Evolutionary conservation across 495 filamentous ascomycete species (phyloP).

Genomic region (Thozetella sp.): DNA sequence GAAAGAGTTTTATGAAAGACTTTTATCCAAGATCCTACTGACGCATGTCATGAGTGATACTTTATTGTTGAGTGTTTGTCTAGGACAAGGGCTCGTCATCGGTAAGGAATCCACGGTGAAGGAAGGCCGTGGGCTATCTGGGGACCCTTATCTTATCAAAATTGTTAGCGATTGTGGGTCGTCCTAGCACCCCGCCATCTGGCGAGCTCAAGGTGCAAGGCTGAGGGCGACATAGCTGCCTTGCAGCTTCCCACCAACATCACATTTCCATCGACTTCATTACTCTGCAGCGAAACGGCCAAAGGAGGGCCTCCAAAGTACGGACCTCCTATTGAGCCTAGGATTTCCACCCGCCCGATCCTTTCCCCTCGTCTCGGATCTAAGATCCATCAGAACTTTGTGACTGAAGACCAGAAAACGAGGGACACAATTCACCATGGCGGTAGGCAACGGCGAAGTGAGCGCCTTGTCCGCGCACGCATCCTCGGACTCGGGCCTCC

Average conservation of each 20-base stretch:
- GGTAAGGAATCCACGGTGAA: too few species aligned
- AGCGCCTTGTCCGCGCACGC: constrained; percentile 50
- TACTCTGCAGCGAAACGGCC: not conserved
- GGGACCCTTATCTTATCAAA: constrained; percentile 6
- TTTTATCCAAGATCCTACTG: too few species aligned
- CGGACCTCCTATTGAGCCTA: not conserved
- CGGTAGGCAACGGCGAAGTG: constrained; percentile 1
- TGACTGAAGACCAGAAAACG: not conserved
- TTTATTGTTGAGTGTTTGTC: too few species aligned
- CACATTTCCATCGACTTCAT: too few species aligned
- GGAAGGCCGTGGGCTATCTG: too few species aligned
- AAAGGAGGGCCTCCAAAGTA: not conserved
- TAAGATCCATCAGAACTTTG: not conserved
- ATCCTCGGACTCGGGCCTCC: constrained; percentile 74
- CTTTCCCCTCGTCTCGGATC: not conserved
- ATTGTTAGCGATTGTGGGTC: constrained; percentile 5
- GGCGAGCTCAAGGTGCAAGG: not conserved
- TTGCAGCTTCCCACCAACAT: not conserved
- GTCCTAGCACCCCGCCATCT: constrained; percentile 2
- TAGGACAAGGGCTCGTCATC: too few species aligned
- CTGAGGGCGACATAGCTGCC: not conserved
- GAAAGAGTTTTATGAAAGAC: too few species aligned
- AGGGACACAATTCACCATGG: constrained; percentile 13
- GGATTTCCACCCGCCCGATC: not conserved
- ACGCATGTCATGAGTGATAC: too few species aligned